Base-by-base conservation (phyloP, 768 basidiomycete species). In the Mycena maculata region DNA sequence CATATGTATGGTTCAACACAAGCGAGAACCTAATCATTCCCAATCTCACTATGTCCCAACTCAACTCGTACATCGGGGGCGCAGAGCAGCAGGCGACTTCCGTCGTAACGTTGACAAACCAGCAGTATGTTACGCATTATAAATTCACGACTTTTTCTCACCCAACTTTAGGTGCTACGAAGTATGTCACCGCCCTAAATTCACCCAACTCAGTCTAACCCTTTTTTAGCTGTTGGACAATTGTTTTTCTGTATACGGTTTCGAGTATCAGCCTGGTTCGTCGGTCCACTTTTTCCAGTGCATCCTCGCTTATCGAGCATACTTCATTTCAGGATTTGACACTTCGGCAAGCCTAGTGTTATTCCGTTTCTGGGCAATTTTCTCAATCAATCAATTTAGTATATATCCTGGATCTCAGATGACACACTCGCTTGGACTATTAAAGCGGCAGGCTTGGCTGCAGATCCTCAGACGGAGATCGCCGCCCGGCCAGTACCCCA, bases 51-150 rank as follows among this genome's bases (percentile, higher is more conserved):
- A 74, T 78, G 25, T 89, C 90, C 0, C 63, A 72, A 25, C 76
- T 89, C 47, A 94, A 95, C 73, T 67, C 86, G 11, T 95, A 92
- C 73, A 83, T 78, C 23, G 96, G 95, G 39, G 92, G 91, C 55
- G 85, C 84, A 12, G 92, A 85, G 73, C 96, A 97, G 75, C 93
- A 96, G 72, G 91, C 94, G 8, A 90, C 90, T 0, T 95, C 93
- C 4, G 89, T 81, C 25, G 81, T 95, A 16, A 84, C 90, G 5
- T 39, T 44, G 25, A 63, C 67, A 2, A 62, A 91, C 73, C 84
- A 84, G 72, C 45, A 75, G 27, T 90, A n/a, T n/a, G 89, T 75
- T 92, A 92, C 73, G 83, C 84, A 49, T 78, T 69, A 36, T n/a
- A n/a, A n/a, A n/a, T n/a, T n/a, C n/a, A n/a, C n/a, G n/a, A n/a